A percentile compares a stretch with the other conserved stretches of the same genome.
These are phyloP conservation scores for Coemansia sp. DNA, from an alignment of 192 early-diverging fungal genomes.

Conservation along the genomic window DNA sequence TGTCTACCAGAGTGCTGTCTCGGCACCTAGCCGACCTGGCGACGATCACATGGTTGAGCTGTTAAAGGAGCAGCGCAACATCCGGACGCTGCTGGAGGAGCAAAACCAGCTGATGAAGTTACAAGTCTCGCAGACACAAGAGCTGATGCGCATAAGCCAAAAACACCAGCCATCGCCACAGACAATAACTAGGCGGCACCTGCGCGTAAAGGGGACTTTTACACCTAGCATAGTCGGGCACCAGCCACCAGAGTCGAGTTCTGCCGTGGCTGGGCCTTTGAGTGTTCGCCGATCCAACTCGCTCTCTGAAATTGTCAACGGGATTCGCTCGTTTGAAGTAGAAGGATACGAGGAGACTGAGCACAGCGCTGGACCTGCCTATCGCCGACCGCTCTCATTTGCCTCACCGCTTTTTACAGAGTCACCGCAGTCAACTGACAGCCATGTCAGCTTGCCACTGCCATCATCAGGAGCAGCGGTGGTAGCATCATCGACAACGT, in stretches of 20 bases:
- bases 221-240: constrained; percentile 20
- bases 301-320: constrained; percentile 47
- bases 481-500: background rate
- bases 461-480: background rate
- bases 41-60: constrained; percentile 27
- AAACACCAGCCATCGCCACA: constrained; percentile 42
- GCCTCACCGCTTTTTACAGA: constrained; percentile 8
- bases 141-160: constrained; percentile 36
- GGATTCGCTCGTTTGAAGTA: constrained; percentile 46
- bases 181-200: constrained; percentile 41
- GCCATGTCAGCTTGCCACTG: background rate
- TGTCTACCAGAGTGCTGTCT: background rate
- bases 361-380: constrained; percentile 10
- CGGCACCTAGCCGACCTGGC: background rate
- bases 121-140: constrained; percentile 47
- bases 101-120: constrained; percentile 43
- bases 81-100: constrained; percentile 41
- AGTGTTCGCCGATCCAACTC: constrained; percentile 42
- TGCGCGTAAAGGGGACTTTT: constrained; percentile 44
- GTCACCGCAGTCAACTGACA: background rate
- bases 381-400: constrained; percentile 21
- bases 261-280: background rate
- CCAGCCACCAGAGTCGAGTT: constrained; percentile 1
- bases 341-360: constrained; percentile 52
- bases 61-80: constrained; percentile 46